A percentile compares a stretch with the other conserved stretches of the same genome.
Conservation (phyloP, 176 grass and related monocot genomes). For the Carex scoparia region DNA sequence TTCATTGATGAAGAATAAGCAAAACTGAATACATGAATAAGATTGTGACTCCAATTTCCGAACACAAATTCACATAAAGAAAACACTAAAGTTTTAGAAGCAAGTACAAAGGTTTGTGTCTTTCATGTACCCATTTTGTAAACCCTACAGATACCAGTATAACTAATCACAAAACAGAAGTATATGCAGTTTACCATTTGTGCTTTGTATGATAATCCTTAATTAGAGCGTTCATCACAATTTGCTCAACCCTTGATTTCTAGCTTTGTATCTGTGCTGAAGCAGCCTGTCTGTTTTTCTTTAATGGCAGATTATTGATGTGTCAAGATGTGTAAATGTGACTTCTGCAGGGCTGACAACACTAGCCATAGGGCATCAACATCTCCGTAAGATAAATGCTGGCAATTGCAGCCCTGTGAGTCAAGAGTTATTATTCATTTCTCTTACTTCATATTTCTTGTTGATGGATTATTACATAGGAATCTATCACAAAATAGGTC, state of each 20-base stretch:
- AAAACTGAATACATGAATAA: not conserved
- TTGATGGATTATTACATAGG: constrained; percentile 2
- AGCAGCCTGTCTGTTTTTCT: not conserved
- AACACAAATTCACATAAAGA: not conserved
- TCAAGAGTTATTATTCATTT: not conserved
- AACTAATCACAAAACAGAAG: not conserved
- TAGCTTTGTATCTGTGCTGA: not conserved
- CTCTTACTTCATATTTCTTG: not conserved
- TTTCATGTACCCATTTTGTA: not conserved
- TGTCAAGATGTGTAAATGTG: constrained; percentile 86
- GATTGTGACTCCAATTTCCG: not conserved
- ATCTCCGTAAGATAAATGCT: constrained; percentile 66
- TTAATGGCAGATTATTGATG: constrained; percentile 68
- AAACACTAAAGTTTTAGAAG: not conserved
- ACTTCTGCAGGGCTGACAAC: constrained; percentile 65
- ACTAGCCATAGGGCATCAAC: constrained; percentile 57
- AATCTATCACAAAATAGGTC: not conserved
- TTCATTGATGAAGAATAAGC: not conserved
- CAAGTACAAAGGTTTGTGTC: not conserved
- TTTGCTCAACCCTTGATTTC: not conserved
- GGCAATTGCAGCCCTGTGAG: constrained; percentile 56
- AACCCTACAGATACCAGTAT: not conserved
- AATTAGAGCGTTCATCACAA: not conserved
- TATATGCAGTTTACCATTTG: not conserved
- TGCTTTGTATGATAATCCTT: not conserved